Evolutionary conservation across 1,284 basidiomycete species (phyloP).

Genomic region (Ceratobasidium papillatum): DNA sequence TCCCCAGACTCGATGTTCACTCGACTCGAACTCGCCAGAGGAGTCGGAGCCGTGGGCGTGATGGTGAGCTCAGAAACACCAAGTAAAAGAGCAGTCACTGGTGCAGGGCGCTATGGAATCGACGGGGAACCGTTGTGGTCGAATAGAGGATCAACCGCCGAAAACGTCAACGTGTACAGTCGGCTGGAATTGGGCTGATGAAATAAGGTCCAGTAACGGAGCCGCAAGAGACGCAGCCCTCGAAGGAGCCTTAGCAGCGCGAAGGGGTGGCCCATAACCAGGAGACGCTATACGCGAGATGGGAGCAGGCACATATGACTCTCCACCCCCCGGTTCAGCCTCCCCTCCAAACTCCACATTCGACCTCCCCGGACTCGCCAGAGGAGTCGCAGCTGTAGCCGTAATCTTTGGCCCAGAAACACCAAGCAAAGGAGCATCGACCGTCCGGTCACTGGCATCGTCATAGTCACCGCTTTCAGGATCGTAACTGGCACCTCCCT

Average conservation of each 20-base stretch:
- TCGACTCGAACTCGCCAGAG: no score
- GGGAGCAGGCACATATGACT: neutral
- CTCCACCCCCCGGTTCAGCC: conserved; percentile 22
- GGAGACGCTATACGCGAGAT: neutral
- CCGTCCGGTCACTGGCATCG: conserved; percentile 20
- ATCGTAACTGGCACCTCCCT: conserved; percentile 16
- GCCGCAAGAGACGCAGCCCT: conserved; percentile 12
- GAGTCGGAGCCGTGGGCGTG: no score
- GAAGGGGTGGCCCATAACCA: neutral
- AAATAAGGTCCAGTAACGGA: neutral
- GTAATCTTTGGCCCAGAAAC: conserved; percentile 30
- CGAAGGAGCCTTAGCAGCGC: conserved; percentile 5
- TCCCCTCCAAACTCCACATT: conserved; percentile 19
- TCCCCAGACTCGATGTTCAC: no score
- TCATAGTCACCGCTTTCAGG: conserved; percentile 38
- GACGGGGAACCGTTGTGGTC: conserved; percentile 34
- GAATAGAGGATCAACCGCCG: neutral
- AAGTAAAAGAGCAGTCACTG: no score
- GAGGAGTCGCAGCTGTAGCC: conserved; percentile 28
- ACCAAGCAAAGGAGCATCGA: conserved; percentile 12
- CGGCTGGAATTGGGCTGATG: no score
- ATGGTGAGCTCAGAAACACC: no score
- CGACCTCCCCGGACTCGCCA: conserved; percentile 16
- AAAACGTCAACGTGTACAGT: conserved; percentile 5
- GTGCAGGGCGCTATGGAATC: conserved; percentile 36